A percentile compares a stretch with the other conserved stretches of the same genome.
These are phyloP conservation scores for Cotoneaster glaucophyllus DNA, from an alignment of 306 rosid species.

Conservation along the genomic window DNA sequence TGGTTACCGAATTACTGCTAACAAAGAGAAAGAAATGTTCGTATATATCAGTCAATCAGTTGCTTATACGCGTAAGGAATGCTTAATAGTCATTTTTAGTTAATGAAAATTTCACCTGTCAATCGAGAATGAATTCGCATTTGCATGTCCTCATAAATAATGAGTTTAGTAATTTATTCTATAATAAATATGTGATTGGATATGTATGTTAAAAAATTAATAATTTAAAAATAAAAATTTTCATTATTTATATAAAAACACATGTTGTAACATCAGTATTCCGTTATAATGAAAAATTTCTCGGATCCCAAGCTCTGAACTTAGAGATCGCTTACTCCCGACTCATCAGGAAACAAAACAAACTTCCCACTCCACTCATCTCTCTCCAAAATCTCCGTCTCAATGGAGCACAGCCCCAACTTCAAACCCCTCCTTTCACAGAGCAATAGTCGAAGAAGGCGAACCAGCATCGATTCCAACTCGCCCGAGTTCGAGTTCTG, in stretches of 20 bases:
- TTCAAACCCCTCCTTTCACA: slow-evolving; percentile 26
- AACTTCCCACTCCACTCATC: slow-evolving; percentile 1
- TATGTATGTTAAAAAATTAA: too few relatives aligned
- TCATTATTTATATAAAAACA: too few relatives aligned
- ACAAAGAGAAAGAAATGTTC: too few relatives aligned
- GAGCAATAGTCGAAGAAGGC: slow-evolving; percentile 8
- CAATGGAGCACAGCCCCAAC: slow-evolving; percentile 48
- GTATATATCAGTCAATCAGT: neutral
- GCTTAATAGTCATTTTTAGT: neutral
- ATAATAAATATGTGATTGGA: too few relatives aligned
- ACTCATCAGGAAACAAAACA: slow-evolving; percentile 2
- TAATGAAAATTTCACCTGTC: neutral
- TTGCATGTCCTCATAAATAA: neutral
- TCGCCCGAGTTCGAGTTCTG: slow-evolving; percentile 98
- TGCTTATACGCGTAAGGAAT: neutral
- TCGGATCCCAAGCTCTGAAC: too few relatives aligned
- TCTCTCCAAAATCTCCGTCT: neutral
- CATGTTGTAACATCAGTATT: too few relatives aligned
- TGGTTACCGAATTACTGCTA: too few relatives aligned
- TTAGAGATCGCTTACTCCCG: slow-evolving; percentile 1
- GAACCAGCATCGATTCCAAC: slow-evolving; percentile 27
- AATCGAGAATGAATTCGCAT: neutral
- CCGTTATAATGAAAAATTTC: too few relatives aligned
- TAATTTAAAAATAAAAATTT: too few relatives aligned
- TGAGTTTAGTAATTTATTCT: neutral